Evolutionary conservation across 495 filamentous ascomycete genomes (phyloP).

Genomic region (Hypoxylon cercidicola): DNA sequence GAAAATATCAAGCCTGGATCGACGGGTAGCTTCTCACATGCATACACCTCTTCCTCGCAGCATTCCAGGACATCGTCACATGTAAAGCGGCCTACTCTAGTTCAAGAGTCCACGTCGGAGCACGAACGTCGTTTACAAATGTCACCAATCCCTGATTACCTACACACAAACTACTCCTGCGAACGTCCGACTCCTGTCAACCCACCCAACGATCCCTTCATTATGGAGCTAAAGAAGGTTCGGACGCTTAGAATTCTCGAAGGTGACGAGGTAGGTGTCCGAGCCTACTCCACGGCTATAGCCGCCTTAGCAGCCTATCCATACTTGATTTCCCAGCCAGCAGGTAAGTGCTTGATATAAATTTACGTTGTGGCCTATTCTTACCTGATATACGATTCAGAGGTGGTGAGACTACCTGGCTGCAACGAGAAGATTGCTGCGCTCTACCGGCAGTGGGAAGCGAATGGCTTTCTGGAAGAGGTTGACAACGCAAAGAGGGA

Average conservation of each 20-base stretch:
- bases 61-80: constrained; percentile 29
- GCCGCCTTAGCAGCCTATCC: constrained; percentile 87
- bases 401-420: constrained; percentile 79
- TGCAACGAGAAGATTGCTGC: constrained; percentile 83
- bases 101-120: constrained; percentile 77
- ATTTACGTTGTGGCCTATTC: background rate
- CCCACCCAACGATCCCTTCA: constrained; percentile 80
- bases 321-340: constrained; percentile 47
- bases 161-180: constrained; percentile 81
- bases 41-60: constrained; percentile 15
- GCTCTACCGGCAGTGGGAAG: constrained; percentile 80
- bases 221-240: constrained; percentile 79
- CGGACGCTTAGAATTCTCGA: constrained; percentile 73
- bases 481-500: constrained; percentile 72
- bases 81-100: constrained; percentile 57
- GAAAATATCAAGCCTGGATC: constrained; percentile 13
- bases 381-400: constrained; percentile 57
- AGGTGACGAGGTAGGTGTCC: constrained; percentile 79
- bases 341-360: constrained; percentile 38
- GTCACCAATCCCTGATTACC: constrained; percentile 75
- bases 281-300: constrained; percentile 91
- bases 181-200: constrained; percentile 77
- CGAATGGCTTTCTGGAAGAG: constrained; percentile 66
- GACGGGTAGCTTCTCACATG: background rate
- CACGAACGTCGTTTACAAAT: constrained; percentile 62